Conservation (phyloP, 257 asterid genomes). For the Petrea volubilis region DNA sequence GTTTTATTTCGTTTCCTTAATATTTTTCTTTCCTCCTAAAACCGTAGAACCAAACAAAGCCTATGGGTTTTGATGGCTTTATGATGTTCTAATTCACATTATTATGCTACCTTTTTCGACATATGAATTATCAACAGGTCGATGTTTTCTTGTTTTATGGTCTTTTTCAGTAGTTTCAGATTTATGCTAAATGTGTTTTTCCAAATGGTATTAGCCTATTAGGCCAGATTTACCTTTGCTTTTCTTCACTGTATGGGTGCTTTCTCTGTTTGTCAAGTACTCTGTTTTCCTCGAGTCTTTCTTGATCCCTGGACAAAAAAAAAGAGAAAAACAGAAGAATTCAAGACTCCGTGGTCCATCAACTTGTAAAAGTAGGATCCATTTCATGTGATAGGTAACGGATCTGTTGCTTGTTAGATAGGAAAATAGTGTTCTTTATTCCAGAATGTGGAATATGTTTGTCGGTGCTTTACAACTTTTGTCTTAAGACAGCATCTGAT, state of each 20-base stretch:
- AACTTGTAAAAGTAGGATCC: slow-evolving; percentile 4
- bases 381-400: slow-evolving; percentile 9
- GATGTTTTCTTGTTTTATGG: neutral
- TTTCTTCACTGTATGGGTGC: neutral
- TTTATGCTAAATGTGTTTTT: slow-evolving; percentile 6
- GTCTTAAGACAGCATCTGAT: neutral
- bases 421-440: slow-evolving; percentile 7
- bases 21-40: too few relatives aligned
- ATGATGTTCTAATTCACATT: neutral
- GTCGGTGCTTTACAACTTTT: neutral
- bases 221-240: neutral
- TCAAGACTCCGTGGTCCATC: slow-evolving; percentile 13
- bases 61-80: neutral
- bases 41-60: too few relatives aligned
- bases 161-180: slow-evolving; percentile 1
- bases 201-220: neutral
- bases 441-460: slow-evolving; percentile 1
- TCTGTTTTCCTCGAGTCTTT: slow-evolving; percentile 21
- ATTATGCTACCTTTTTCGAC: neutral
- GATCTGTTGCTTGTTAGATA: neutral
- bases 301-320: slow-evolving; percentile 15
- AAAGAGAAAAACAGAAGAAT: neutral
- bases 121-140: neutral
- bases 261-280: slow-evolving; percentile 4
- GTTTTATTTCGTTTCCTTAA: too few relatives aligned